Evolutionary conservation across 2,329 filamentous ascomycete species (phyloP).

Genomic region (Hawksworthiomyces lignivorus): DNA sequence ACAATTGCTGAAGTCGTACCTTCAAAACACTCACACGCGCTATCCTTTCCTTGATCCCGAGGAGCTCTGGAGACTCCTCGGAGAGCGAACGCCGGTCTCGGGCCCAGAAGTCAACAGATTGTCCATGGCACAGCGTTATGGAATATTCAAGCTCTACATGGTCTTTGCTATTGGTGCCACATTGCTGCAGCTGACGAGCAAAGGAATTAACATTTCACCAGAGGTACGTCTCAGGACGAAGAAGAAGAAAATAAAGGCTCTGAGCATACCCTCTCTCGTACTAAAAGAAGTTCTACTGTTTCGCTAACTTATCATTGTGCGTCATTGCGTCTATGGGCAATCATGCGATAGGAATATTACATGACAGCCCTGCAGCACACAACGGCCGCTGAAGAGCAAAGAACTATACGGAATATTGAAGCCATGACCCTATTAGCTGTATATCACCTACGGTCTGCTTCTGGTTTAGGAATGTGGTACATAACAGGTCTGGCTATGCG

Average conservation of each 20-base stretch:
- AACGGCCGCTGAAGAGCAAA: conserved; percentile 37
- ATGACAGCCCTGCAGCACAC: conserved; percentile 42
- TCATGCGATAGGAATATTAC: conserved; percentile 34
- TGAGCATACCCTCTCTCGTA: no score
- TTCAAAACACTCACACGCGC: conserved; percentile 27
- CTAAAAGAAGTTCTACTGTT: no score
- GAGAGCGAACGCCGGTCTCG: conserved; percentile 28
- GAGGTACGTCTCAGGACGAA: no score
- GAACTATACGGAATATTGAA: conserved; percentile 43
- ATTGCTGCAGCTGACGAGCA: no score
- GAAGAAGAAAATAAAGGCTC: no score
- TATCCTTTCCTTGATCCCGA: conserved; percentile 42
- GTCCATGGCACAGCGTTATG: conserved; percentile 28
- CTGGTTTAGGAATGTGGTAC: conserved; percentile 45
- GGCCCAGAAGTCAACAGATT: conserved; percentile 29
- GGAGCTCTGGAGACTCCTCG: conserved; percentile 37
- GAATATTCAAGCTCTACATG: conserved; percentile 43
- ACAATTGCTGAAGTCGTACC: conserved; percentile 16
- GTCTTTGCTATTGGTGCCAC: conserved; percentile 44
- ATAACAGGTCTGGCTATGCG: conserved; percentile 47
- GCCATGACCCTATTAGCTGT: conserved; percentile 43
- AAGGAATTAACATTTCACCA: no score
- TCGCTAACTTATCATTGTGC: no score
- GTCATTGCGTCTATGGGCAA: conserved; percentile 14
- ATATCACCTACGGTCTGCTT: conserved; percentile 42